Conservation (phyloP, 805 yeast genomes). For the Hanseniaspora thailandica region DNA sequence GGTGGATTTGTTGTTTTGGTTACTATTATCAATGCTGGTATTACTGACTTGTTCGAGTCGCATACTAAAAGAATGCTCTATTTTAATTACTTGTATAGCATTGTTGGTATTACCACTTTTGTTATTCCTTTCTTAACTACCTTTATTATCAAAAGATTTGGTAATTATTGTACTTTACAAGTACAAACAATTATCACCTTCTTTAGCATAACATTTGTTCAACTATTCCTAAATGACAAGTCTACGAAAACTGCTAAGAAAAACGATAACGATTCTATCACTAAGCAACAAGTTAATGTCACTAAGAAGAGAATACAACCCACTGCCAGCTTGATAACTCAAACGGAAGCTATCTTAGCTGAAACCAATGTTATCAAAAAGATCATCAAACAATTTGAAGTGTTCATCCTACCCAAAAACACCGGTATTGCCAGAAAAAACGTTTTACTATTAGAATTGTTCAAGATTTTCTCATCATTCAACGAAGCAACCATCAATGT, state of each 20-base stretch:
- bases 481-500: neutral
- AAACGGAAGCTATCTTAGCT: neutral
- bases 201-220: neutral
- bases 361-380: neutral
- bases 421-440: conserved; percentile 5
- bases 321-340: neutral
- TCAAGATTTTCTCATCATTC: neutral
- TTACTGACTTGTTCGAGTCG: neutral
- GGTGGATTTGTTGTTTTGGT: conserved; percentile 6
- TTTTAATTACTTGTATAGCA: conserved; percentile 1
- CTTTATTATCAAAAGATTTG: conserved; percentile 4
- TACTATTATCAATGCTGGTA: conserved; percentile 3
- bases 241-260: neutral
- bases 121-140: conserved; percentile 3
- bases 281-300: neutral
- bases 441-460: neutral
- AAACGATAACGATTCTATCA: neutral
- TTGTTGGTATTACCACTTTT: neutral
- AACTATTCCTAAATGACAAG: neutral
- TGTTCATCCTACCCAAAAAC: neutral
- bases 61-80: conserved; percentile 7
- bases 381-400: conserved; percentile 3
- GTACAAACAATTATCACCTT: neutral
- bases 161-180: conserved; percentile 1
- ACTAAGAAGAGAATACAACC: neutral